These are phyloP conservation scores for Sugiyamaella boreocaroliniensis DNA, from an alignment of 805 yeast species.

Conservation along the genomic window DNA sequence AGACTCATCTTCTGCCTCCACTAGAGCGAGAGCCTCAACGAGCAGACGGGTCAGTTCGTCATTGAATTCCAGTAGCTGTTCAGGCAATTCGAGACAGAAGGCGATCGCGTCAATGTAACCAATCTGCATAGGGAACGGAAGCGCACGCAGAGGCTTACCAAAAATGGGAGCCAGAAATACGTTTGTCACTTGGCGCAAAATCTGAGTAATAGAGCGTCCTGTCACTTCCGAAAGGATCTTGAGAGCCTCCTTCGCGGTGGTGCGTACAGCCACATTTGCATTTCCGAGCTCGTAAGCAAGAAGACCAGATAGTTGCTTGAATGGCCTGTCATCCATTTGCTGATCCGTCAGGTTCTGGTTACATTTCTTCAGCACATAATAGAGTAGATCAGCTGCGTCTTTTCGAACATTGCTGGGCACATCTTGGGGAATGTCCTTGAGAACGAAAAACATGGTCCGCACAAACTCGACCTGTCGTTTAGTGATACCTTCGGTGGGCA, in stretches of 20 bases:
- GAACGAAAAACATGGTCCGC: conserved; percentile 79
- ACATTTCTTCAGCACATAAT: conserved; percentile 58
- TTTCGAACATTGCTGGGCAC: conserved; percentile 75
- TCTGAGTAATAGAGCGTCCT: conserved; percentile 57
- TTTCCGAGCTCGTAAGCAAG: conserved; percentile 89
- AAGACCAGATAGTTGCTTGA: conserved; percentile 78
- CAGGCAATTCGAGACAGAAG: conserved; percentile 73
- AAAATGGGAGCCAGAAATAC: conserved; percentile 86
- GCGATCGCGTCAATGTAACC: conserved; percentile 98
- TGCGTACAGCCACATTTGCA: conserved; percentile 75
- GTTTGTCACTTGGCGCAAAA: conserved; percentile 77
- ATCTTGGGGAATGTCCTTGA: conserved; percentile 82
- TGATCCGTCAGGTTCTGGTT: conserved; percentile 55
- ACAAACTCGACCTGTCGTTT: conserved; percentile 77
- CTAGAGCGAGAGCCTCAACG: conserved; percentile 86
- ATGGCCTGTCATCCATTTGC: conserved; percentile 61
- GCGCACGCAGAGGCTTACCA: conserved; percentile 92
- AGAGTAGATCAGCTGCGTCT: conserved; percentile 61
- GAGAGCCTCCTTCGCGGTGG: conserved; percentile 70
- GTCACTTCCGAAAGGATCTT: conserved; percentile 63
- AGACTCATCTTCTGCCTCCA: conserved; percentile 97
- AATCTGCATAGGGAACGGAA: conserved; percentile 98
- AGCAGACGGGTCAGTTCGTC: conserved; percentile 82
- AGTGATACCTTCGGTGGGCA: conserved; percentile 68
- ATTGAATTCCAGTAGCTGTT: conserved; percentile 75